phyloP scores from a whole-genome alignment of 2,329 filamentous ascomycete genomes.

The Colletotrichum trifolii region DNA sequence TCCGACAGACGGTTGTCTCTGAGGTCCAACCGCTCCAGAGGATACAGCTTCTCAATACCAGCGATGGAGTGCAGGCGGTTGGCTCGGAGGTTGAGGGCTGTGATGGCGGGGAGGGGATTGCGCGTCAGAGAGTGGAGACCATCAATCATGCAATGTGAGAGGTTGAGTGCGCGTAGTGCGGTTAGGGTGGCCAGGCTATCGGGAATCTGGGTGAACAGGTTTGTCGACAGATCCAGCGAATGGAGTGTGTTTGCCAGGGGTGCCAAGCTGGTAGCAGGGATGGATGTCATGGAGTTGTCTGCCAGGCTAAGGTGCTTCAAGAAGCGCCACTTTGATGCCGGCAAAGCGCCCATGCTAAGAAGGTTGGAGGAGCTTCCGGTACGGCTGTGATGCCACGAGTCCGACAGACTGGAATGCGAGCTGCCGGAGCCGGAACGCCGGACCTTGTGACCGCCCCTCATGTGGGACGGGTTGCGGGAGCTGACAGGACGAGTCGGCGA shows the following conservation, averaged over 20 bases:
- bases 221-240: conserved; percentile 91
- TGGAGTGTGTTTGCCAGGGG: conserved; percentile 89
- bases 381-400: conserved; percentile 68
- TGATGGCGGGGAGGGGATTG: conserved; percentile 91
- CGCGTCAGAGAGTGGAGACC: conserved; percentile 88
- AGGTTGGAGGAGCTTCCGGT: conserved; percentile 84
- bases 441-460: conserved; percentile 78
- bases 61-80: conserved; percentile 90
- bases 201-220: conserved; percentile 93
- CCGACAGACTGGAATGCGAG: conserved; percentile 83
- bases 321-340: conserved; percentile 93
- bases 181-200: conserved; percentile 89
- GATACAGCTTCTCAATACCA: conserved; percentile 88
- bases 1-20: conserved; percentile 93
- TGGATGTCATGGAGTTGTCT: conserved; percentile 88
- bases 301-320: conserved; percentile 90
- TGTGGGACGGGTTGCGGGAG: conserved; percentile 78
- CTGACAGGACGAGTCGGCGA: conserved; percentile 83
- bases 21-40: conserved; percentile 89
- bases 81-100: conserved; percentile 87
- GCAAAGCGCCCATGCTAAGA: conserved; percentile 76
- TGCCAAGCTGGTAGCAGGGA: conserved; percentile 78
- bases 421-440: conserved; percentile 91
- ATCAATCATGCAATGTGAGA: conserved; percentile 98
- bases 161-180: conserved; percentile 88